These are phyloP conservation scores for Aspergillus spinulosporus DNA, from an alignment of 2,329 filamentous ascomycete genomes.

Conservation along the genomic window DNA sequence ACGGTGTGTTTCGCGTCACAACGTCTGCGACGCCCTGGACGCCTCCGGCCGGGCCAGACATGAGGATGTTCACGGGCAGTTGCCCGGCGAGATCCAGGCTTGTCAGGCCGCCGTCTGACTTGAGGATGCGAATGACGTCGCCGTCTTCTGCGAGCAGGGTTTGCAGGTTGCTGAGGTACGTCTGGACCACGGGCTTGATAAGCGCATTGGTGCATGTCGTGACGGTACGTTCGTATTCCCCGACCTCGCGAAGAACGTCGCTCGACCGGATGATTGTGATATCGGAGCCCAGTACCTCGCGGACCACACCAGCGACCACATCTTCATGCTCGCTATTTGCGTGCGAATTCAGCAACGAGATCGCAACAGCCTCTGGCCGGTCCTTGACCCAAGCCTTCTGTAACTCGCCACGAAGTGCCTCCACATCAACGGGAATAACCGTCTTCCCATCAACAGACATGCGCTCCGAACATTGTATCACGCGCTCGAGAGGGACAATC, in stretches of 20 bases:
- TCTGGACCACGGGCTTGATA: constrained; percentile 51
- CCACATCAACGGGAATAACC: constrained; percentile 43
- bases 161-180: constrained; percentile 46
- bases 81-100: constrained; percentile 48
- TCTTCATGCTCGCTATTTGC: constrained; percentile 47
- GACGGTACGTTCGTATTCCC: constrained; percentile 53
- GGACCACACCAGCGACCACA: constrained; percentile 40
- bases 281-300: constrained; percentile 46
- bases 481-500: constrained; percentile 51
- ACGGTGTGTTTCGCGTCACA: constrained; percentile 48
- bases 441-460: constrained; percentile 47
- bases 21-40: constrained; percentile 51
- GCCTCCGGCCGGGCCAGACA: constrained; percentile 53
- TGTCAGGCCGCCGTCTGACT: constrained; percentile 53
- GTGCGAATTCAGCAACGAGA: constrained; percentile 52
- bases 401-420: constrained; percentile 40
- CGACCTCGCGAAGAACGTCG: constrained; percentile 50
- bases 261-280: constrained; percentile 49
- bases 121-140: constrained; percentile 50
- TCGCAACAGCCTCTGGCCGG: constrained; percentile 48
- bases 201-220: constrained; percentile 52
- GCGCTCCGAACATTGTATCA: constrained; percentile 48
- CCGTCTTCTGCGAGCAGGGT: constrained; percentile 44
- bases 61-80: constrained; percentile 51
- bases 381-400: constrained; percentile 35